Percentiles rank a stretch among this genome's conserved stretches.
Conservation (phyloP, 1,284 basidiomycete species). For the Puccinia horiana region DNA sequence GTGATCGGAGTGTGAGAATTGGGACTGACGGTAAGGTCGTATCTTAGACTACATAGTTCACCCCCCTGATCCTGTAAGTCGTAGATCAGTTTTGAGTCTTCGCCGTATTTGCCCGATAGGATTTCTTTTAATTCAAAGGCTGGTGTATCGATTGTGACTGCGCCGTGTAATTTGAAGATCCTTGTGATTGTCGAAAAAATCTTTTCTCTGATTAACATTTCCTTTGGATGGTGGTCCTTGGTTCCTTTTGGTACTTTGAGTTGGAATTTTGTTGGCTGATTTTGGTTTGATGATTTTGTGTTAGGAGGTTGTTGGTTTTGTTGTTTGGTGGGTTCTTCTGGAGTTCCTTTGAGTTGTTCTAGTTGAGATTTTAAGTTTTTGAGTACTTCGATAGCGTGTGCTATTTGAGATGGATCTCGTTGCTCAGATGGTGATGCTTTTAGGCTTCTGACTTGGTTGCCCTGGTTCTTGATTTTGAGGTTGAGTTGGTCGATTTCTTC, state of each 20-base stretch:
- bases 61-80: slow-evolving; percentile 98
- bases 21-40: slow-evolving; percentile 79
- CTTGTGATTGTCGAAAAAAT: slow-evolving; percentile 87
- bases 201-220: slow-evolving; percentile 87
- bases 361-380: slow-evolving; percentile 23
- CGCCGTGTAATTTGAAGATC: slow-evolving; percentile 86
- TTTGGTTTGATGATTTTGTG: not conserved
- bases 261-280: slow-evolving; percentile 23
- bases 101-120: slow-evolving; percentile 61
- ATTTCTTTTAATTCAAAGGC: slow-evolving; percentile 58
- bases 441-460: slow-evolving; percentile 14
- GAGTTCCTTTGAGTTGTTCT: slow-evolving; percentile 13
- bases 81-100: slow-evolving; percentile 97
- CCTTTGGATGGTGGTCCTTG: slow-evolving; percentile 89
- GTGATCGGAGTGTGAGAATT: not conserved
- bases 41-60: slow-evolving; percentile 88
- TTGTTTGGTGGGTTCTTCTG: not conserved
- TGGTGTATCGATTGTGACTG: slow-evolving; percentile 66
- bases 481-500: slow-evolving; percentile 23
- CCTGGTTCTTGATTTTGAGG: slow-evolving; percentile 27
- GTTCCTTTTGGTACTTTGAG: slow-evolving; percentile 71
- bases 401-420: not conserved
- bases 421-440: slow-evolving; percentile 10
- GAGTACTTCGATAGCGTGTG: slow-evolving; percentile 15
- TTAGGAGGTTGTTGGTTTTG: not conserved